A percentile compares a stretch with the other conserved stretches of the same genome.
Conservation (phyloP, 2,329 filamentous ascomycete genomes). For the Trichoderma koningiopsis region DNA sequence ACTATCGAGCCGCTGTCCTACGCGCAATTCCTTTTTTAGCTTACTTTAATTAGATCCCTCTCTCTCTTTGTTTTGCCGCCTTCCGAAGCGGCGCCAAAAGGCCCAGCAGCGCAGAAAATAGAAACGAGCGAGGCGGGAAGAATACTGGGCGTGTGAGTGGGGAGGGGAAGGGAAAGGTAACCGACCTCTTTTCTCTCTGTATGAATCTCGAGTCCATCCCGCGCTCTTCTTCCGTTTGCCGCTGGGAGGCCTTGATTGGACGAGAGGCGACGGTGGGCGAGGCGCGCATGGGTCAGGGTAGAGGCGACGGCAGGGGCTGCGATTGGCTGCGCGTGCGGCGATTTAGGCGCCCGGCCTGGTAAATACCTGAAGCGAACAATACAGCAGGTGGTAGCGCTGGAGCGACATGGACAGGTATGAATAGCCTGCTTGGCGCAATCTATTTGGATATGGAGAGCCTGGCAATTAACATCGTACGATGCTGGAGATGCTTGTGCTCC, state of each 20-base stretch:
- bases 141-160: not conserved
- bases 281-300: constrained; percentile 8
- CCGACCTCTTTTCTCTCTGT: not conserved
- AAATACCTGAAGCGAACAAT: too few relatives aligned
- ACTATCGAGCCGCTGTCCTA: not conserved
- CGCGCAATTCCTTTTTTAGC: not conserved
- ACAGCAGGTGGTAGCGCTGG: not conserved
- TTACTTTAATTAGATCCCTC: not conserved
- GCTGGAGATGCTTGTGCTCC: not conserved
- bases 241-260: constrained; percentile 14
- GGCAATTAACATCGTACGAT: not conserved
- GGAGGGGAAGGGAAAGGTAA: not conserved
- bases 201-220: not conserved
- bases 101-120: not conserved
- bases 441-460: not conserved
- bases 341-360: constrained; percentile 11
- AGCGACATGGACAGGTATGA: constrained; percentile 1
- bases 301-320: not conserved
- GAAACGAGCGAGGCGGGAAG: not conserved
- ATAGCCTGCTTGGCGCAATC: not conserved
- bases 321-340: constrained; percentile 12
- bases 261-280: constrained; percentile 2
- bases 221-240: not conserved
- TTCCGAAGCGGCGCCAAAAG: constrained; percentile 8
- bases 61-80: not conserved